phyloP scores from a whole-genome alignment of 306 rosid species.

The Mucuna pruriens region DNA sequence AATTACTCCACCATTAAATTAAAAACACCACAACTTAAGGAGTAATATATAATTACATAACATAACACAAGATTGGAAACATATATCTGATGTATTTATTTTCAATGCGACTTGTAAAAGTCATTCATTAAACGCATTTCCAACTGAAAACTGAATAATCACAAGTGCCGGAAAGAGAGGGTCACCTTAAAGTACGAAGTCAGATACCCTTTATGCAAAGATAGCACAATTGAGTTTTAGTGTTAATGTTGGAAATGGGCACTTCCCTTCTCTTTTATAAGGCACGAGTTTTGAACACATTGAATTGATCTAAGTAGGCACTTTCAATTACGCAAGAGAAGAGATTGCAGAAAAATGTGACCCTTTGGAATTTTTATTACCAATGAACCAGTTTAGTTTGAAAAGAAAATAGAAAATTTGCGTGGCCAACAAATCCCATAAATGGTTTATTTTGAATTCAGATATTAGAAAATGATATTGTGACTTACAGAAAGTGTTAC shows the following conservation, averaged over 20 bases:
- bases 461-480: neutral
- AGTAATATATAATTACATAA: neutral
- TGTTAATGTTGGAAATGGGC: neutral
- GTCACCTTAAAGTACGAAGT: constrained; percentile 44
- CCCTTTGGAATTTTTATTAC: constrained; percentile 18
- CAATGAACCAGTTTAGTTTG: constrained; percentile 35
- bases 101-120: neutral
- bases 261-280: constrained; percentile 38
- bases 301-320: constrained; percentile 13
- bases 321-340: constrained; percentile 42
- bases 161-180: constrained; percentile 11
- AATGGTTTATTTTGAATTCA: constrained; percentile 45
- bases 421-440: constrained; percentile 22
- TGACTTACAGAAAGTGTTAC: constrained; percentile 38
- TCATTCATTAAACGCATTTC: neutral
- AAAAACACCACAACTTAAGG: neutral
- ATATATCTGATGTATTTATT: neutral
- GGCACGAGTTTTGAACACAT: constrained; percentile 23
- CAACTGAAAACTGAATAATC: neutral
- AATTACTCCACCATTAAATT: neutral
- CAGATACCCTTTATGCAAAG: constrained; percentile 8
- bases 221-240: neutral
- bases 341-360: constrained; percentile 41
- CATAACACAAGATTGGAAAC: neutral
- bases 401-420: constrained; percentile 28